Percentiles rank a stretch among this genome's conserved stretches.
Conservation (phyloP, 345 rosid species). For the Combretum micranthum region DNA sequence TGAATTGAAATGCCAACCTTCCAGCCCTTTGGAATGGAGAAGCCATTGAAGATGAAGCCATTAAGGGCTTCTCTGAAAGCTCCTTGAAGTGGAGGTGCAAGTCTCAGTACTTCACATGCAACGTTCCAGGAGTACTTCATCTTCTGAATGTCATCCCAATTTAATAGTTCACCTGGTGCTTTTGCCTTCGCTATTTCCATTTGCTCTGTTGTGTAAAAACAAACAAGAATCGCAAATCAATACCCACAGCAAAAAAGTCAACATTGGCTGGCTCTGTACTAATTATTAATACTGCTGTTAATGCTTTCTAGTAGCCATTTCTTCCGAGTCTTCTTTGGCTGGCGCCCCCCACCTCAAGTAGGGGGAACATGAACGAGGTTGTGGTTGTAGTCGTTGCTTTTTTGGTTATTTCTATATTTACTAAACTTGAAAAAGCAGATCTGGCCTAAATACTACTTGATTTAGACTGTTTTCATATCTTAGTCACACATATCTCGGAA, state of each 20-base stretch:
- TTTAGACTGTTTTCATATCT: too few relatives aligned
- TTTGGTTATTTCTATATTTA: too few relatives aligned
- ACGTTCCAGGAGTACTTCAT: conserved; percentile 38
- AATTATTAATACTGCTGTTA: too few relatives aligned
- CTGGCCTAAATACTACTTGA: too few relatives aligned
- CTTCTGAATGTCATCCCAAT: conserved; percentile 30
- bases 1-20: conserved; percentile 17
- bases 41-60: conserved; percentile 30
- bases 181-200: conserved; percentile 26
- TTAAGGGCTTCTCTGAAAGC: conserved; percentile 28
- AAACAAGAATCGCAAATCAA: neutral
- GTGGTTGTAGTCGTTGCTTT: too few relatives aligned
- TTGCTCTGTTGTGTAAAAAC: conserved; percentile 16
- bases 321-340: too few relatives aligned
- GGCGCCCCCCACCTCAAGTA: too few relatives aligned
- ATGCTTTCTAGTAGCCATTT: neutral
- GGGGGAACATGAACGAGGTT: too few relatives aligned
- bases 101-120: conserved; percentile 30
- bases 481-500: too few relatives aligned
- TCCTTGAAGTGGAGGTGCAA: conserved; percentile 31
- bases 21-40: conserved; percentile 37
- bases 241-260: neutral
- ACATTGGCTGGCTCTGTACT: neutral
- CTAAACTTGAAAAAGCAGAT: too few relatives aligned
- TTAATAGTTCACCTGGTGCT: conserved; percentile 19